Conservation (phyloP, 148 eudicot genomes). For the Silene conica region DNA sequence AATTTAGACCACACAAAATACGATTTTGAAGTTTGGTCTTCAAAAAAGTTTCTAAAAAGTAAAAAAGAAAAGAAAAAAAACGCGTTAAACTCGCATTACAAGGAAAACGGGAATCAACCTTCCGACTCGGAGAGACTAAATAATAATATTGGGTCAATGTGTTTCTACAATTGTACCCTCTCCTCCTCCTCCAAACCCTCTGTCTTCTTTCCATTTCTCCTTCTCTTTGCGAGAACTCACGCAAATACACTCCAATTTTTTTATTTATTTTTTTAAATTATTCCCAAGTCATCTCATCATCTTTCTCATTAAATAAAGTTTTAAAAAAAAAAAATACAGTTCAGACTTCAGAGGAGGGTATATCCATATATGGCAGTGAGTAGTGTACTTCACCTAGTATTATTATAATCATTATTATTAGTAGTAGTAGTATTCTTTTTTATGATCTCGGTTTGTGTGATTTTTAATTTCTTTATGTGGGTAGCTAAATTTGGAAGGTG, state of each 20-base stretch:
- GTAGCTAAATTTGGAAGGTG: slow-evolving; percentile 9
- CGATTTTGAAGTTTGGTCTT: too few species aligned
- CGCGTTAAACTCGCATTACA: too few species aligned
- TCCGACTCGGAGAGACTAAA: too few species aligned
- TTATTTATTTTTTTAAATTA: neutral
- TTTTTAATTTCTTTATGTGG: neutral
- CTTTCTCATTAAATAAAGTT: neutral
- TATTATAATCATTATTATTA: too few species aligned
- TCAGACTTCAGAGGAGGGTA: neutral
- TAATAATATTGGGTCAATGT: too few species aligned
- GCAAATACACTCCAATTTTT: neutral
- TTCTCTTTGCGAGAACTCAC: neutral
- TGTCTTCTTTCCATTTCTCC: neutral
- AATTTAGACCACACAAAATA: too few species aligned
- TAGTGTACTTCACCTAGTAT: neutral
- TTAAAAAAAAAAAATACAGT: neutral
- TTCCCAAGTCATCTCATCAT: neutral
- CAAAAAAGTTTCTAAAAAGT: too few species aligned
- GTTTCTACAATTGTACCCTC: too few species aligned
- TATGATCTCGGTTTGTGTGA: neutral
- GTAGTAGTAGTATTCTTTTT: too few species aligned
- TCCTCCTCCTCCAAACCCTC: slow-evolving; percentile 8
- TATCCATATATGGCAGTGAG: slow-evolving; percentile 28
- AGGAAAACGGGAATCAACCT: too few species aligned
- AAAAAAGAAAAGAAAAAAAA: too few species aligned